Conservation (phyloP, 257 asterid species). For the Verbena officinalis region DNA sequence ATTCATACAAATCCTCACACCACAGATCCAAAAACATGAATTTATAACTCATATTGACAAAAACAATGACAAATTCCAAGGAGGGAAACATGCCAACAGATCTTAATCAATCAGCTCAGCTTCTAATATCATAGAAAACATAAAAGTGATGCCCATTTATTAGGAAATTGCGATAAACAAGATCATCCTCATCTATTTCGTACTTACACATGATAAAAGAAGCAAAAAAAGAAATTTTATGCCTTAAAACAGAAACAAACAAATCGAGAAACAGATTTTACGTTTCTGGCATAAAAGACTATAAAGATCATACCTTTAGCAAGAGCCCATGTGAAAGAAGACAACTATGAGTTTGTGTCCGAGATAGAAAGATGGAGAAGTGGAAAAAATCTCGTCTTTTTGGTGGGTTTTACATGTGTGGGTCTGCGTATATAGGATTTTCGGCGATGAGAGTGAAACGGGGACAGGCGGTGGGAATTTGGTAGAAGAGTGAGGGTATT, state of each 20-base stretch:
- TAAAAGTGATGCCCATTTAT: slow-evolving; percentile 9
- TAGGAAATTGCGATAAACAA: slow-evolving; percentile 10
- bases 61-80: neutral
- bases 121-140: slow-evolving; percentile 23
- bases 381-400: slow-evolving; percentile 36
- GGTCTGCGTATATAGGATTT: slow-evolving; percentile 36
- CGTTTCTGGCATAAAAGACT: slow-evolving; percentile 22
- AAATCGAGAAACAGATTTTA: slow-evolving; percentile 20
- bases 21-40: slow-evolving; percentile 32
- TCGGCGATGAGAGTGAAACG: slow-evolving; percentile 24
- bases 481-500: slow-evolving; percentile 26
- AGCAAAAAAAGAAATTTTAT: neutral
- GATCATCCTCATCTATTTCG: slow-evolving; percentile 17
- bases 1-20: neutral
- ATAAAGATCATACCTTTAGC: slow-evolving; percentile 41
- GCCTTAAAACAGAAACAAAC: slow-evolving; percentile 19
- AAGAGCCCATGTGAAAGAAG: slow-evolving; percentile 38
- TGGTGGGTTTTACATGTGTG: slow-evolving; percentile 50
- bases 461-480: slow-evolving; percentile 24
- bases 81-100: slow-evolving; percentile 31
- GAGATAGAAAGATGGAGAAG: slow-evolving; percentile 10
- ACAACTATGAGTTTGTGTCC: slow-evolving; percentile 14
- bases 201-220: neutral
- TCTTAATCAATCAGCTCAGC: slow-evolving; percentile 34
- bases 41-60: neutral